These are phyloP conservation scores for Rhamnella rubrinervis DNA, from an alignment of 331 rosid genomes.

Conservation along the genomic window DNA sequence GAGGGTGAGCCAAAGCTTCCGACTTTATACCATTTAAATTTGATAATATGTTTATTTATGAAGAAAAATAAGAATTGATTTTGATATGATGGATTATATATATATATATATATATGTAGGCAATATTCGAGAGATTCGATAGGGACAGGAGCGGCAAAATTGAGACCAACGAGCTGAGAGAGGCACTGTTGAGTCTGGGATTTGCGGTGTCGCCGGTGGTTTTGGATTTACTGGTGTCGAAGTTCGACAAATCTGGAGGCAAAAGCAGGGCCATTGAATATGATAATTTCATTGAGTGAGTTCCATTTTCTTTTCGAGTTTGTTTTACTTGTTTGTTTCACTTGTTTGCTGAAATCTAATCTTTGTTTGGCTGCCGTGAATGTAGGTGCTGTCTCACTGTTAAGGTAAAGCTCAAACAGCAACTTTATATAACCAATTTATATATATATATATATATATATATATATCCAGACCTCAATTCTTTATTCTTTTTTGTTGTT, in stretches of 20 bases:
- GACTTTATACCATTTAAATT: neutral
- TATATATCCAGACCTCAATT: too few species aligned
- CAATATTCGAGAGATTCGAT: constrained; percentile 80
- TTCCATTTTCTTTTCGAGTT: neutral
- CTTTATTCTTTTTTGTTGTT: neutral
- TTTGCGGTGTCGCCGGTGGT: constrained; percentile 73
- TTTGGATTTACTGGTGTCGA: constrained; percentile 83
- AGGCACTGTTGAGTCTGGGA: constrained; percentile 84
- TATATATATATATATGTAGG: constrained; percentile 33
- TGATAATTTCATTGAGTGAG: constrained; percentile 93
- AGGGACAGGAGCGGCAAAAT: constrained; percentile 87
- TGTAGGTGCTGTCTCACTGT: constrained; percentile 97
- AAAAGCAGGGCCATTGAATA: constrained; percentile 74
- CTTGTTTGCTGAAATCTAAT: constrained; percentile 17
- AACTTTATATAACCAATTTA: too few species aligned
- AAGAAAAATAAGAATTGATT: neutral
- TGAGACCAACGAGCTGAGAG: constrained; percentile 71
- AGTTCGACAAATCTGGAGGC: constrained; percentile 94
- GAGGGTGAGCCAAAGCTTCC: constrained; percentile 58
- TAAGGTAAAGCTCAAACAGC: constrained; percentile 50
- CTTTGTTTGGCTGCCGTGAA: constrained; percentile 25
- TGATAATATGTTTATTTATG: neutral
- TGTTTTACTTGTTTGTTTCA: neutral
- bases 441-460: too few species aligned
- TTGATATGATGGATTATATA: neutral